These are phyloP conservation scores for Serendipita sp. DNA, from an alignment of 768 basidiomycete genomes.

Conservation along the genomic window DNA sequence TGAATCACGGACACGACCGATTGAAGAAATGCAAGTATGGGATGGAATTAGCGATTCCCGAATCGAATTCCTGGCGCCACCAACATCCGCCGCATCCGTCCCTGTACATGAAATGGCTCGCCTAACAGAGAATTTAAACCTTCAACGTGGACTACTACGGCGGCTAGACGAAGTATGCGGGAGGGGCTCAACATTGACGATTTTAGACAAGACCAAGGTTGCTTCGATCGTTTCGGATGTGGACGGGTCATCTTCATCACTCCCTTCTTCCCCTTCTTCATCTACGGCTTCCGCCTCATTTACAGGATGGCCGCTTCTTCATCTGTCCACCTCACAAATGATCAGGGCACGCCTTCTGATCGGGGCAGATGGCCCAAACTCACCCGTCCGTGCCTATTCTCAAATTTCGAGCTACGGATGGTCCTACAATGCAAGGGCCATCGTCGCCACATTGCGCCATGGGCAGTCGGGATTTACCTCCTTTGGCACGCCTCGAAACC, in stretches of 20 bases:
- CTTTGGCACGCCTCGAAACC: constrained; percentile 35
- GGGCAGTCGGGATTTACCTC: constrained; percentile 33
- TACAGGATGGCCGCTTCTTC: constrained; percentile 68
- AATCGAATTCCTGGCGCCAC: constrained; percentile 42
- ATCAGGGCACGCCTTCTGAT: constrained; percentile 67
- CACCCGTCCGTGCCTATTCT: constrained; percentile 78
- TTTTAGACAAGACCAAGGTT: constrained; percentile 64
- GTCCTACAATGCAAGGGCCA: constrained; percentile 74
- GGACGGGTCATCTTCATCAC: not conserved
- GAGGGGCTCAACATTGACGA: constrained; percentile 20
- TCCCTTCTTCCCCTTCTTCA: not conserved
- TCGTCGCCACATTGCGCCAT: constrained; percentile 80
- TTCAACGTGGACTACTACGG: constrained; percentile 68
- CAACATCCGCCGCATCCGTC: constrained; percentile 19
- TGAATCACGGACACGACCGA: constrained; percentile 40
- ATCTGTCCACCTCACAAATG: constrained; percentile 47
- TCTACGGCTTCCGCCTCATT: constrained; percentile 19
- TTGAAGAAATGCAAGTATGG: constrained; percentile 91
- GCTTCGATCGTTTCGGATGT: constrained; percentile 42
- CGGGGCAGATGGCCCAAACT: constrained; percentile 91
- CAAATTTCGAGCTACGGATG: constrained; percentile 80
- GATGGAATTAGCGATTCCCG: constrained; percentile 74
- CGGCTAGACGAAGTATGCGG: constrained; percentile 28
- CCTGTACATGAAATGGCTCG: constrained; percentile 44
- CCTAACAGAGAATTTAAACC: constrained; percentile 82